A percentile compares a stretch with the other conserved stretches of the same genome.
Conservation (phyloP, 225 moss, liverwort and hornwort species). For the Neckera pumila region DNA sequence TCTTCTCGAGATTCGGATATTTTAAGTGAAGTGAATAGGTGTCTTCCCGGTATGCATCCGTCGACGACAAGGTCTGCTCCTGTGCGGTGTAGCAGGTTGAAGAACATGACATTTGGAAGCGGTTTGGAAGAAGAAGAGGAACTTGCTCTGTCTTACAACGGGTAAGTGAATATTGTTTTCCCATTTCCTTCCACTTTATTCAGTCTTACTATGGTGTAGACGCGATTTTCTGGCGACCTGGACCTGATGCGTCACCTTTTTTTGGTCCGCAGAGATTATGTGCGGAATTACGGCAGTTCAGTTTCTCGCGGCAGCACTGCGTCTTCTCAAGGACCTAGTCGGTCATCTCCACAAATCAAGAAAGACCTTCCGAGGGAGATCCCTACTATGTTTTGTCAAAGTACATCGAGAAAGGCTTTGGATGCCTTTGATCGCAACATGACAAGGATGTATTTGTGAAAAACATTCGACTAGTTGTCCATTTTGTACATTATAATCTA, state of each 20-base stretch:
- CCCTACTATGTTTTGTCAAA: slow-evolving; percentile 41
- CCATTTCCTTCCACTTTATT: too few relatives aligned
- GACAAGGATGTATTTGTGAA: slow-evolving; percentile 47
- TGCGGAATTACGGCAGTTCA: neutral
- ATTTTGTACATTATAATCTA: slow-evolving; percentile 9
- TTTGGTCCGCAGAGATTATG: slow-evolving; percentile 15
- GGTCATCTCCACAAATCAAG: neutral
- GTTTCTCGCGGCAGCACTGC: neutral
- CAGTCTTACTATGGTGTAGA: neutral
- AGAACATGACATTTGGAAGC: slow-evolving; percentile 20
- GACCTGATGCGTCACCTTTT: slow-evolving; percentile 2
- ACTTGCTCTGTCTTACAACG: neutral
- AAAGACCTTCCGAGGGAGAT: slow-evolving; percentile 23
- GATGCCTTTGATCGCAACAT: slow-evolving; percentile 47
- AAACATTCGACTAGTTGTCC: neutral
- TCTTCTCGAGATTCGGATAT: neutral
- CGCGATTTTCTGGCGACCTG: neutral
- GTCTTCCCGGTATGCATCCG: slow-evolving; percentile 13
- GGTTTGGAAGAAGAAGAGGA: slow-evolving; percentile 18
- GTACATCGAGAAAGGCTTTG: slow-evolving; percentile 41
- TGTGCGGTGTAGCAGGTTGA: slow-evolving; percentile 25
- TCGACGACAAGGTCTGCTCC: neutral
- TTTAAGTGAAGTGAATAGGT: slow-evolving; percentile 20
- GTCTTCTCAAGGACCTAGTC: neutral
- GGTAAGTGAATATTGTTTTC: neutral